A percentile compares a stretch with the other conserved stretches of the same genome.
Conservation (phyloP, 345 rosid genomes). For the Murraya koenigii region DNA sequence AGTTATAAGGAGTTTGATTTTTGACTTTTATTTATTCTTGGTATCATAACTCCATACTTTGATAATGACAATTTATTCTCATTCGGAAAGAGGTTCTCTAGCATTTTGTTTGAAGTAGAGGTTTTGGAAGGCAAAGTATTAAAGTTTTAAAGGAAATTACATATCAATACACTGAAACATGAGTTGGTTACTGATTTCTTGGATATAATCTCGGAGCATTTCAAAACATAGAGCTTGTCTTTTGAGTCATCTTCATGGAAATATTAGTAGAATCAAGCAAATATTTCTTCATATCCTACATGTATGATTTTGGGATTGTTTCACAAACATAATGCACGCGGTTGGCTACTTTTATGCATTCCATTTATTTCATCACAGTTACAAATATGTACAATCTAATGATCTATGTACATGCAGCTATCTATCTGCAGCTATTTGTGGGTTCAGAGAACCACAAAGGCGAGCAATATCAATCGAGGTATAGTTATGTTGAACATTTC, state of each 20-base stretch:
- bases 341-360: not conserved
- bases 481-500: not conserved
- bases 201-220: not conserved
- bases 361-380: not conserved
- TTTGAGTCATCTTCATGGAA: not conserved
- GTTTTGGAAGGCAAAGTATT: not conserved
- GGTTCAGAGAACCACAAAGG: slow-evolving; percentile 50
- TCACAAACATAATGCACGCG: not conserved
- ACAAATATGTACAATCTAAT: not conserved
- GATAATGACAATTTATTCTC: not conserved
- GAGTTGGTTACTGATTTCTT: not conserved
- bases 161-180: not conserved
- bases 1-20: not conserved
- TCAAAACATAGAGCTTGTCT: not conserved
- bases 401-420: slow-evolving; percentile 37
- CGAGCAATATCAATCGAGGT: slow-evolving; percentile 72
- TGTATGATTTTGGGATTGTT: not conserved
- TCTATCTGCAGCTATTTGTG: slow-evolving; percentile 41
- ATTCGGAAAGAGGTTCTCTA: not conserved
- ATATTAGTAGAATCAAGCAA: not conserved
- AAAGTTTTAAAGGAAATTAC: not conserved
- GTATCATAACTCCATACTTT: too few species aligned
- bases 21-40: not conserved
- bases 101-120: not conserved
- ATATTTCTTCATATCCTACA: not conserved